Conservation (phyloP, 305 asterid genomes). For the Rubia tinctorum region DNA sequence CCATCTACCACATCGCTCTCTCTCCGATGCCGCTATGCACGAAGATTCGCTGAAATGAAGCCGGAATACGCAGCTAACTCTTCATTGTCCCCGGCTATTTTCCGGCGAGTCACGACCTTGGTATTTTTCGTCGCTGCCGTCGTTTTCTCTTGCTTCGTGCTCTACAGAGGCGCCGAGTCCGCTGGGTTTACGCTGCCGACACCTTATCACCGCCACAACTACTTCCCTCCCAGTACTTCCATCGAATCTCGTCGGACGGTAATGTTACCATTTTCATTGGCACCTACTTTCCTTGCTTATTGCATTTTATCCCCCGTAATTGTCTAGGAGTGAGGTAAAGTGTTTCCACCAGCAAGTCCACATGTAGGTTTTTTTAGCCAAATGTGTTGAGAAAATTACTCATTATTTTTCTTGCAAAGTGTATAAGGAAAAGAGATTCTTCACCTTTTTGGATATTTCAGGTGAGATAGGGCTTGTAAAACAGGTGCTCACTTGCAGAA, state of each 20-base stretch:
- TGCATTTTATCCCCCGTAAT: neutral
- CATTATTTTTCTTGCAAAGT: neutral
- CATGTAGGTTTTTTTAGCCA: neutral
- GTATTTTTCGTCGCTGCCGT: constrained; percentile 15
- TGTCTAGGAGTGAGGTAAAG: neutral
- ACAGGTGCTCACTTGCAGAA: neutral
- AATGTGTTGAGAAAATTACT: neutral
- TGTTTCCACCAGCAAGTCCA: neutral
- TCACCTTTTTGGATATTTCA: neutral
- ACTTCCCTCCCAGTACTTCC: constrained; percentile 1
- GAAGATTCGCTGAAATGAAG: constrained; percentile 5
- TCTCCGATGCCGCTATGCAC: neutral
- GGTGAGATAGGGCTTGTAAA: neutral
- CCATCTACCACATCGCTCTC: neutral
- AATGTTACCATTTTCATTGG: neutral
- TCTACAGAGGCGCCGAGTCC: constrained; percentile 23
- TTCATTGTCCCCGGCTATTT: neutral
- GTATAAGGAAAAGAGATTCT: neutral
- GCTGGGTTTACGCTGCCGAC: constrained; percentile 16
- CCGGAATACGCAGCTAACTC: neutral
- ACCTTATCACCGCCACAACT: constrained; percentile 4
- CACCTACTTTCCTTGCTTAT: neutral
- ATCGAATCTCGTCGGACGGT: constrained; percentile 12
- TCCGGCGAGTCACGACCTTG: constrained; percentile 12
- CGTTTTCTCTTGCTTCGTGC: constrained; percentile 22